Percentiles rank a stretch among this genome's conserved stretches.
phyloP scores from a whole-genome alignment of 192 early-diverging fungal species.

The Piromyces sp. region DNA sequence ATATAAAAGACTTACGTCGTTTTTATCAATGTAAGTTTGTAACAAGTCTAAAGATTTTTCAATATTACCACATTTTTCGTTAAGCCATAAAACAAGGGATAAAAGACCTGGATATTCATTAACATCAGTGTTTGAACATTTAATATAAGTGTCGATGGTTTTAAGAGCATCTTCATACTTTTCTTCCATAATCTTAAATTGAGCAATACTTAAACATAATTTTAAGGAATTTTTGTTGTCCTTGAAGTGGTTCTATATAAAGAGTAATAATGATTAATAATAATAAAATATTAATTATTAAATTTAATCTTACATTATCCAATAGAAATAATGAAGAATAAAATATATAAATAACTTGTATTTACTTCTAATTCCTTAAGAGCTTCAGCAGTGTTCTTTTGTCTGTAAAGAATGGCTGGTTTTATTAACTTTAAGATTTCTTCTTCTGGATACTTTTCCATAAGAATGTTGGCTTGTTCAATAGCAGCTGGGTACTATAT shows the following conservation, averaged over 20 bases:
- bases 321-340: not conserved
- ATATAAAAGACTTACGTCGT: conserved; percentile 18
- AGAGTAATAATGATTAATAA: not conserved
- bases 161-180: conserved; percentile 27
- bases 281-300: not conserved
- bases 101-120: conserved; percentile 40
- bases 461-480: conserved; percentile 24
- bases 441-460: conserved; percentile 40
- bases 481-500: conserved; percentile 24
- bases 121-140: conserved; percentile 9
- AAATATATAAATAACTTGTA: not conserved
- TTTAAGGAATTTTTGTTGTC: conserved; percentile 20
- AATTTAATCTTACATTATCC: no score
- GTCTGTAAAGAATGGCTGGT: conserved; percentile 25
- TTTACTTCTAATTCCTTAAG: conserved; percentile 28
- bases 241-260: conserved; percentile 9
- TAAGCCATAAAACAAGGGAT: conserved; percentile 53
- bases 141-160: conserved; percentile 22
- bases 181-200: conserved; percentile 28
- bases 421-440: conserved; percentile 37
- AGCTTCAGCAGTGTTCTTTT: conserved; percentile 36
- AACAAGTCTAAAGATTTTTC: conserved; percentile 36
- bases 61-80: conserved; percentile 39
- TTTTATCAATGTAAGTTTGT: not conserved
- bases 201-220: conserved; percentile 43